phyloP scores from a whole-genome alignment of 139 green algal genomes.

The Closterium sp. region DNA sequence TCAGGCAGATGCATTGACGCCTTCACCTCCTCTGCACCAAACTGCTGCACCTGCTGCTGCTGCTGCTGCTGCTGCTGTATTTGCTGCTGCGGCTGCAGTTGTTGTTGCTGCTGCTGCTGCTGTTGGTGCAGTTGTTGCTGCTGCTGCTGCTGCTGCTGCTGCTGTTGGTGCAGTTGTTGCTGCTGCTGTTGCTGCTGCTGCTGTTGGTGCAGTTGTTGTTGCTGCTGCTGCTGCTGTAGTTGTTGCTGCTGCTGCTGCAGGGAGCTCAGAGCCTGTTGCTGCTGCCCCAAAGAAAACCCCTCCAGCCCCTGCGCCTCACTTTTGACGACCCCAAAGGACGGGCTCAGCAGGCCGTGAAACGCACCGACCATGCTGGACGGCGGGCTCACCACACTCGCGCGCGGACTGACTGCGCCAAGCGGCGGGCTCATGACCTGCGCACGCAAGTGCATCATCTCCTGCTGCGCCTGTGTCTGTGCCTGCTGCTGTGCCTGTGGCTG shows the following conservation, averaged over 20 bases:
- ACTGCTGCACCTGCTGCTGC: neutral
- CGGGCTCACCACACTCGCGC: neutral
- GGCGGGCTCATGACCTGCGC: neutral
- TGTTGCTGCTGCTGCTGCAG: neutral
- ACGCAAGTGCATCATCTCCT: neutral
- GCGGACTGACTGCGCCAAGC: no score
- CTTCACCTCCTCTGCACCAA: neutral
- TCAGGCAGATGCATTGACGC: neutral
- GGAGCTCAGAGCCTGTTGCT: no score
- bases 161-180: neutral
- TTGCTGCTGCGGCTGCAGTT: neutral
- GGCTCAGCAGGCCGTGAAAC: neutral
- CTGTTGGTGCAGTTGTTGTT: neutral
- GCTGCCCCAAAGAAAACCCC: neutral
- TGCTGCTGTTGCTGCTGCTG: neutral
- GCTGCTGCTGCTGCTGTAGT: neutral
- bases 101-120: neutral
- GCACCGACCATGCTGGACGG: neutral
- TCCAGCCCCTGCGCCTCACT: neutral
- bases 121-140: neutral
- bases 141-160: neutral
- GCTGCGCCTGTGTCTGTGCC: neutral
- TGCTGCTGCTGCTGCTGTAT: neutral
- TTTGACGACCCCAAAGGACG: neutral
- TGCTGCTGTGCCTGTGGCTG: neutral